phyloP scores from a whole-genome alignment of 164 flowering plant species.

The Nelumbo lutea region DNA sequence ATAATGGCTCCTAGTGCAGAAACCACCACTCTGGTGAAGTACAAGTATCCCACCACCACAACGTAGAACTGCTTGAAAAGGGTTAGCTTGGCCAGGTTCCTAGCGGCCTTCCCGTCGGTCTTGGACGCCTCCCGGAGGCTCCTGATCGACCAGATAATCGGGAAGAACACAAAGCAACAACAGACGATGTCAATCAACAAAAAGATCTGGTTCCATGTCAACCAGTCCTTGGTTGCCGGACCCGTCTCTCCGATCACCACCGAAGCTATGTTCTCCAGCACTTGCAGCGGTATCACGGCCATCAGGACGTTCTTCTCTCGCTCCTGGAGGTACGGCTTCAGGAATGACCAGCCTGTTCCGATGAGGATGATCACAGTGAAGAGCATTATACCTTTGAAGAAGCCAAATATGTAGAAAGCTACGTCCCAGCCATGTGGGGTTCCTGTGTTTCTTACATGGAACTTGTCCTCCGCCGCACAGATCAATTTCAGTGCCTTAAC shows the following conservation, averaged over 20 bases:
- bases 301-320: constrained; percentile 10
- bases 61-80: constrained; percentile 26
- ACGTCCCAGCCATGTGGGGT: constrained; percentile 31
- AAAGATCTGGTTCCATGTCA: constrained; percentile 25
- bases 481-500: constrained; percentile 25
- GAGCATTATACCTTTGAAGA: constrained; percentile 24
- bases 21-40: constrained; percentile 25
- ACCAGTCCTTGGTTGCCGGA: constrained; percentile 24
- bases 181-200: constrained; percentile 19
- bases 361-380: constrained; percentile 27
- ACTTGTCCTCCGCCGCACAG: constrained; percentile 25
- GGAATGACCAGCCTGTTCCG: constrained; percentile 14
- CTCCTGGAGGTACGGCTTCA: background rate
- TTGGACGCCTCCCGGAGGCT: constrained; percentile 22
- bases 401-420: constrained; percentile 23
- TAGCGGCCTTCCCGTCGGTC: constrained; percentile 28
- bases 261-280: constrained; percentile 24
- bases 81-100: constrained; percentile 22
- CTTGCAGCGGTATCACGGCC: constrained; percentile 26
- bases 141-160: constrained; percentile 27
- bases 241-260: constrained; percentile 19
- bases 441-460: constrained; percentile 16
- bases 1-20: constrained; percentile 1
- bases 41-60: constrained; percentile 19
- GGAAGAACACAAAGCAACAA: constrained; percentile 1